Percentiles rank a stretch among this genome's conserved stretches.
phyloP scores from a whole-genome alignment of 306 rosid species.

The Cucurbita moschata region DNA sequence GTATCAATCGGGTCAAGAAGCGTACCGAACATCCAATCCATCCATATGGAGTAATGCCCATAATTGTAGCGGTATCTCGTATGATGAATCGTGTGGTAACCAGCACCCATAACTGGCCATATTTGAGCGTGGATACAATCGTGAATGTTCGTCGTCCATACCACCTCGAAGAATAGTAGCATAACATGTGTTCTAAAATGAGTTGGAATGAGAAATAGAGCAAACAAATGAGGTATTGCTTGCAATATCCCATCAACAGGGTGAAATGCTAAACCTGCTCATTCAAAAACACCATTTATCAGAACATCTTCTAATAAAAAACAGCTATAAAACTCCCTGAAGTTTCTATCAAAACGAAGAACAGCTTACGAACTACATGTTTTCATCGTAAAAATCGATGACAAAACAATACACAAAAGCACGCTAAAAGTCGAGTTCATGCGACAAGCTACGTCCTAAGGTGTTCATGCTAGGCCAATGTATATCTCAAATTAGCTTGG shows the following conservation, averaged over 20 bases:
- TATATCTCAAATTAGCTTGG: background rate
- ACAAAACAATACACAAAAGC: background rate
- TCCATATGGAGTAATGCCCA: conserved; percentile 79
- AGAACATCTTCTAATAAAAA: background rate
- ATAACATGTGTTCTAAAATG: conserved; percentile 60
- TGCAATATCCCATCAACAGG: conserved; percentile 90
- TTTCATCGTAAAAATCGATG: background rate
- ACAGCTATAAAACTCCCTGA: background rate
- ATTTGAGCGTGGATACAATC: conserved; percentile 65
- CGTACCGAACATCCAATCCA: conserved; percentile 97
- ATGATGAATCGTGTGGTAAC: conserved; percentile 92
- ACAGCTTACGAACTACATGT: background rate
- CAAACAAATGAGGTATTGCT: conserved; percentile 59
- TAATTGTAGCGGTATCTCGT: conserved; percentile 87
- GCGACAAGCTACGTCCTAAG: background rate
- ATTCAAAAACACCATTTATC: background rate
- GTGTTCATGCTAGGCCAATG: background rate
- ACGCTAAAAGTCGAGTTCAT: background rate
- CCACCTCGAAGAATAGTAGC: conserved; percentile 49
- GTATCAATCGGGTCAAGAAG: conserved; percentile 57
- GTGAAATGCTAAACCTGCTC: conserved; percentile 89
- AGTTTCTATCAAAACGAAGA: background rate
- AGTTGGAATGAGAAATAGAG: conserved; percentile 51
- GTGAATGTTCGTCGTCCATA: conserved; percentile 90
- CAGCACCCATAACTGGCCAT: conserved; percentile 98